These are phyloP conservation scores for Amanita inopinata DNA, from an alignment of 768 basidiomycete genomes.

Conservation along the genomic window DNA sequence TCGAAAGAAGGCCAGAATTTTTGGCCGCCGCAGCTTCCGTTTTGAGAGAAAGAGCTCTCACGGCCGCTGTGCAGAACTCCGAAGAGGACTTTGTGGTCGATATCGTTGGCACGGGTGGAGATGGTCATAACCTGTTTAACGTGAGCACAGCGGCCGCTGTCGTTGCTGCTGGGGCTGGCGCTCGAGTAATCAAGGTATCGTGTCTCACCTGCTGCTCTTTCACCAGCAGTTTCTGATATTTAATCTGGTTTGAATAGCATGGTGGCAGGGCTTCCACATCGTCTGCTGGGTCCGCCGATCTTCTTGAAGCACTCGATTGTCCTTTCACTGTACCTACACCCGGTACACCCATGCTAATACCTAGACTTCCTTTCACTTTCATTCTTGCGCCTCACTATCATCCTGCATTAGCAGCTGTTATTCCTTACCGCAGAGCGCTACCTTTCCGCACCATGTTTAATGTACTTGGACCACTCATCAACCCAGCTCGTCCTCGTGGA, in stretches of 20 bases:
- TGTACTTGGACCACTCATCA: conserved; percentile 86
- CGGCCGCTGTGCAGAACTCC: conserved; percentile 45
- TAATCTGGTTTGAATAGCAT: conserved; percentile 46
- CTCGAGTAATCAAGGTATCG: conserved; percentile 82
- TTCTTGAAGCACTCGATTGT: conserved; percentile 78
- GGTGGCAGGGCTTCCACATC: conserved; percentile 89
- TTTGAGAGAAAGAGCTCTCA: conserved; percentile 58
- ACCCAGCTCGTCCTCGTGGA: conserved; percentile 76
- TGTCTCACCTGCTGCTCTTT: background rate
- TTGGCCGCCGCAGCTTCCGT: conserved; percentile 74
- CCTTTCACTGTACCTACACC: conserved; percentile 58
- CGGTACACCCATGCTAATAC: conserved; percentile 44
- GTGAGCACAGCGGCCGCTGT: conserved; percentile 92
- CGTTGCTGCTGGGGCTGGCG: conserved; percentile 91
- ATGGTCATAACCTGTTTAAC: conserved; percentile 94
- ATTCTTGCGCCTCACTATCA: conserved; percentile 93
- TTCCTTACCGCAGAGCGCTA: conserved; percentile 75
- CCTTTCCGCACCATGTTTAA: conserved; percentile 98
- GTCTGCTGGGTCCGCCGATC: conserved; percentile 87
- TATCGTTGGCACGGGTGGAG: conserved; percentile 88
- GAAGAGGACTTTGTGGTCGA: conserved; percentile 63
- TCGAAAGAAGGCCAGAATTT: conserved; percentile 68
- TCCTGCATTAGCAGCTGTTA: conserved; percentile 71
- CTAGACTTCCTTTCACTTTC: conserved; percentile 77
- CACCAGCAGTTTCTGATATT: background rate